phyloP scores from a whole-genome alignment of 495 filamentous ascomycete genomes.

The Talaromyces trachyspermus region DNA sequence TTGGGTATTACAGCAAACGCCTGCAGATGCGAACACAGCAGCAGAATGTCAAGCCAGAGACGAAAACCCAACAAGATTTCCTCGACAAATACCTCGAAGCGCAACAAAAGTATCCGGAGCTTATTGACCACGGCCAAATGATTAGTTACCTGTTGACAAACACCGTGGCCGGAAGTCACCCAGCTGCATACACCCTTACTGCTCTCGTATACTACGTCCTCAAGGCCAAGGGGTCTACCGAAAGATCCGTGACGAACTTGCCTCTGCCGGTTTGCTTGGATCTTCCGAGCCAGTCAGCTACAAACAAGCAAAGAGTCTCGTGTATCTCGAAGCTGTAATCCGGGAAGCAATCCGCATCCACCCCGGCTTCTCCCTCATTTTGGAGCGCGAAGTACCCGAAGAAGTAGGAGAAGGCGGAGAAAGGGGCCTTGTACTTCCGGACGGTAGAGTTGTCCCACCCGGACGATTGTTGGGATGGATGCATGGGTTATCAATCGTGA shows the following conservation, averaged over 20 bases:
- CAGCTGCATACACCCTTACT: constrained; percentile 25
- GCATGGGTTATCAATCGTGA: constrained; percentile 52
- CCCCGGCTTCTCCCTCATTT: constrained; percentile 52
- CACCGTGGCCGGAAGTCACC: constrained; percentile 31
- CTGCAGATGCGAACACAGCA: not conserved
- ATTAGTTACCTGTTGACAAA: constrained; percentile 22
- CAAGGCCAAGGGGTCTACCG: constrained; percentile 17
- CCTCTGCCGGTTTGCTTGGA: not conserved
- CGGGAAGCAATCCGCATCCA: constrained; percentile 64
- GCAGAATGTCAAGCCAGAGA: not conserved
- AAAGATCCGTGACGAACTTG: constrained; percentile 23
- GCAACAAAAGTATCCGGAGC: constrained; percentile 16
- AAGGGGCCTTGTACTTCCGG: constrained; percentile 40
- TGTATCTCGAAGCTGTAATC: constrained; percentile 60
- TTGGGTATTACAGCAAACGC: constrained; percentile 16
- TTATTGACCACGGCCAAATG: constrained; percentile 16
- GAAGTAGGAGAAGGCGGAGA: too few species aligned
- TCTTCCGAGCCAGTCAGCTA: not conserved
- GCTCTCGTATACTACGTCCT: constrained; percentile 35
- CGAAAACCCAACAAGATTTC: constrained; percentile 12
- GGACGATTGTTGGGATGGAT: constrained; percentile 56
- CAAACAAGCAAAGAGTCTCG: constrained; percentile 25
- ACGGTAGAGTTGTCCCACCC: constrained; percentile 36
- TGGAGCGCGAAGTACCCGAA: constrained; percentile 57
- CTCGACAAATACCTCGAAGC: constrained; percentile 18